These are phyloP conservation scores for Zalerion maritima DNA, from an alignment of 495 filamentous ascomycete genomes.

Conservation along the genomic window DNA sequence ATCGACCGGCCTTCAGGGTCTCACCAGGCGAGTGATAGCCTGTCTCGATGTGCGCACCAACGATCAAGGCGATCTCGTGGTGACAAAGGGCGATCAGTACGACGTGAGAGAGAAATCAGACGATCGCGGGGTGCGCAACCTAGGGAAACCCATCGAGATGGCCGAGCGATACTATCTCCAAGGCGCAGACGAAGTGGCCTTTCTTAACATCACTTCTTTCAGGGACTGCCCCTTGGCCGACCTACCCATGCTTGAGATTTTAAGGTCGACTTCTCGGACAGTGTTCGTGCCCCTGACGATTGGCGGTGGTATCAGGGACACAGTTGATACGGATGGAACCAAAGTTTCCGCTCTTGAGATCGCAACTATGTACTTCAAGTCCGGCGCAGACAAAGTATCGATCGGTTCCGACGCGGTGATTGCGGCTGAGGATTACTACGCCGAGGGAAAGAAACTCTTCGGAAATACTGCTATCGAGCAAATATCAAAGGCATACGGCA, in stretches of 20 bases:
- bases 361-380: constrained; percentile 94
- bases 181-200: constrained; percentile 91
- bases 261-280: constrained; percentile 71
- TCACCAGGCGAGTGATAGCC: constrained; percentile 83
- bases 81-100: constrained; percentile 97
- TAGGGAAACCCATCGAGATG: constrained; percentile 94
- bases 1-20: constrained; percentile 39
- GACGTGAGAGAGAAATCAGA: constrained; percentile 88
- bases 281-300: constrained; percentile 97
- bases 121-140: constrained; percentile 71
- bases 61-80: constrained; percentile 86
- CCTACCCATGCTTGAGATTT: constrained; percentile 87
- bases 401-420: constrained; percentile 91
- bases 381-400: constrained; percentile 95
- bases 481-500: constrained; percentile 86
- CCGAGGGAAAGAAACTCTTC: constrained; percentile 45
- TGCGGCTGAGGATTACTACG: constrained; percentile 81
- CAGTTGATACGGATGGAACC: constrained; percentile 78
- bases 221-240: constrained; percentile 85
- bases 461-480: constrained; percentile 87
- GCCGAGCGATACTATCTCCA: constrained; percentile 90
- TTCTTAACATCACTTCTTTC: constrained; percentile 96
- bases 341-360: constrained; percentile 77
- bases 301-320: constrained; percentile 87
- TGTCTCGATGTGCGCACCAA: constrained; percentile 96